These are phyloP conservation scores for Candida ulmi DNA, from an alignment of 805 yeast species.

Conservation along the genomic window DNA sequence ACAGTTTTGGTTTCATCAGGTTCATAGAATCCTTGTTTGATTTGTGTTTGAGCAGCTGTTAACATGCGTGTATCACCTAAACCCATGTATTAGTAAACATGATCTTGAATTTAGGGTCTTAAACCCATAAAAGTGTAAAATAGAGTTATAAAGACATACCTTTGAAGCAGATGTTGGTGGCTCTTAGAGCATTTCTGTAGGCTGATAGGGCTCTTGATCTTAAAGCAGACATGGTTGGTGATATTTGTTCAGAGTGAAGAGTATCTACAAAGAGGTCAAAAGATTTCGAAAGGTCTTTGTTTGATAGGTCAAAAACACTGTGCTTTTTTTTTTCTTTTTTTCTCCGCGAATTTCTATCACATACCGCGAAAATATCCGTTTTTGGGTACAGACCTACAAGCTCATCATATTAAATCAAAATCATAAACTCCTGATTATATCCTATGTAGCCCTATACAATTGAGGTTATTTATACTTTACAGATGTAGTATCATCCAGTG, in stretches of 20 bases:
- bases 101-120: too few relatives aligned
- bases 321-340: not conserved
- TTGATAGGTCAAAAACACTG: not conserved
- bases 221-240: not conserved
- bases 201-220: constrained; percentile 38
- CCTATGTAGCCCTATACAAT: too few relatives aligned
- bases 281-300: too few relatives aligned
- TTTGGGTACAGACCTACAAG: not conserved
- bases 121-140: too few relatives aligned
- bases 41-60: constrained; percentile 52
- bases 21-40: constrained; percentile 46
- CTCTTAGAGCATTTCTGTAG: constrained; percentile 61
- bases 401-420: not conserved
- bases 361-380: too few relatives aligned
- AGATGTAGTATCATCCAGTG: too few relatives aligned
- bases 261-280: too few relatives aligned
- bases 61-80: constrained; percentile 36
- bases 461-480: too few relatives aligned
- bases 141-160: constrained; percentile 18
- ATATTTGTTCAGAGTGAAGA: too few relatives aligned
- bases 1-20: constrained; percentile 44
- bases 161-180: constrained; percentile 55
- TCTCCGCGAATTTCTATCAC: not conserved
- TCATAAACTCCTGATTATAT: not conserved
- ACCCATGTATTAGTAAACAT: constrained; percentile 10